Evolutionary conservation across 306 rosid genomes (phyloP), one percentile per base, ranked within the genome.

Genomic region (Glycine latifolia): DNA sequence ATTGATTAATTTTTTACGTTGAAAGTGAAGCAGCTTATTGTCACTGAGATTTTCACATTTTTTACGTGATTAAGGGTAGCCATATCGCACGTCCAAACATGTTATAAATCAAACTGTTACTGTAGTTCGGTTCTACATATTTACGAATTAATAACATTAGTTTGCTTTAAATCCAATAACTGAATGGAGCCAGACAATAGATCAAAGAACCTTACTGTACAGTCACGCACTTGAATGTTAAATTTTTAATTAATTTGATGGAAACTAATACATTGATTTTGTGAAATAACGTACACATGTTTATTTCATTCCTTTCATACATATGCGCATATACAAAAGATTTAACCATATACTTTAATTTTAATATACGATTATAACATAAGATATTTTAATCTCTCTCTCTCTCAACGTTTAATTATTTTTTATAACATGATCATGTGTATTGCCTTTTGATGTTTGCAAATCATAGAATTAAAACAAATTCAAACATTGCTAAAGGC

Each of bases 401-500:
- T 26, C 31, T 49, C 3, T 55, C 10, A 10, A 39, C 7, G 16
- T 49, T 77, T 50, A 49, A 68, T 71, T 54, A 4, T 49, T 60
- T 26, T 76, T 59, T 43, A 67, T 47, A 3, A 54, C 69, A 65
- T 33, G 47, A 31, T 56, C 37, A 46, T 60, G 44, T 10, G 31
- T 17, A 41, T 37, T 56, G 20, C 63, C 67, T 67, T 67, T 56
- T 55, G 7, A 58, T 83, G 41, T 69, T 49, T 14, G 17, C 33
- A 52, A 44, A 76, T 35, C 37, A 75, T 31, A 61, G 33, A 76
- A 66, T 13, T 44, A 26, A 15, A 47, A 65, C 39, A 62, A 56
- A 55, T 58, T 73, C 31, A 73, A 81, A 16, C 14, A 70, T 73
- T 14, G 72, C 59, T 66, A 55, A 75, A 76, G 71, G 55, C 41